Evolutionary conservation across 2,329 filamentous ascomycete genomes (phyloP).

Genomic region (Aspergillus pseudoglaucus): DNA sequence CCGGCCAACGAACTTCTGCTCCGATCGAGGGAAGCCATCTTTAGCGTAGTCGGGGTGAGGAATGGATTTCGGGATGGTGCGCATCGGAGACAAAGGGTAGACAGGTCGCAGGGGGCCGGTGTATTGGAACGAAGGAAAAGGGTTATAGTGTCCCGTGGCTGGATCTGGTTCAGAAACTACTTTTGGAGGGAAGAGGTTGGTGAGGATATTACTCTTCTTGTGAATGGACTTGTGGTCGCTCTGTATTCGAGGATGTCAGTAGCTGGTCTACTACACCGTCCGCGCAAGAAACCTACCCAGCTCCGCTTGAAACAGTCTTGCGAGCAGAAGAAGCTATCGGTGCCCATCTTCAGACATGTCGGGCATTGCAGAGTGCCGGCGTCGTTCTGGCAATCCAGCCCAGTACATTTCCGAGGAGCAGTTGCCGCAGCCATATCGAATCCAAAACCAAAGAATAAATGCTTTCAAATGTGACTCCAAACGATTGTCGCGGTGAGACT

Average conservation of each 20-base stretch:
- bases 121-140: slow-evolving; percentile 80
- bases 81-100: slow-evolving; percentile 70
- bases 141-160: slow-evolving; percentile 86
- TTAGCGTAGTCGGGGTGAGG: slow-evolving; percentile 79
- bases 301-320: slow-evolving; percentile 99
- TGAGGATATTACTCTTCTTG: slow-evolving; percentile 72
- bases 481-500: neutral
- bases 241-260: slow-evolving; percentile 40
- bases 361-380: slow-evolving; percentile 86
- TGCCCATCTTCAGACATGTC: slow-evolving; percentile 83
- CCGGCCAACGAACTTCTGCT: slow-evolving; percentile 59
- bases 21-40: slow-evolving; percentile 67
- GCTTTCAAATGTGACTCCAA: neutral
- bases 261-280: neutral
- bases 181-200: slow-evolving; percentile 67
- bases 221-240: slow-evolving; percentile 74
- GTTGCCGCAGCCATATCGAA: slow-evolving; percentile 23
- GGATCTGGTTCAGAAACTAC: slow-evolving; percentile 84
- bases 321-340: slow-evolving; percentile 93
- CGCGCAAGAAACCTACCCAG: slow-evolving; percentile 63
- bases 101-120: slow-evolving; percentile 77
- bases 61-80: slow-evolving; percentile 72
- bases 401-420: slow-evolving; percentile 55
- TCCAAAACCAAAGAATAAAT: neutral
- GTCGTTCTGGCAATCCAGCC: slow-evolving; percentile 78